Base-by-base conservation (phyloP, 73 alveolate species). In the Urostyla sp. region DNA sequence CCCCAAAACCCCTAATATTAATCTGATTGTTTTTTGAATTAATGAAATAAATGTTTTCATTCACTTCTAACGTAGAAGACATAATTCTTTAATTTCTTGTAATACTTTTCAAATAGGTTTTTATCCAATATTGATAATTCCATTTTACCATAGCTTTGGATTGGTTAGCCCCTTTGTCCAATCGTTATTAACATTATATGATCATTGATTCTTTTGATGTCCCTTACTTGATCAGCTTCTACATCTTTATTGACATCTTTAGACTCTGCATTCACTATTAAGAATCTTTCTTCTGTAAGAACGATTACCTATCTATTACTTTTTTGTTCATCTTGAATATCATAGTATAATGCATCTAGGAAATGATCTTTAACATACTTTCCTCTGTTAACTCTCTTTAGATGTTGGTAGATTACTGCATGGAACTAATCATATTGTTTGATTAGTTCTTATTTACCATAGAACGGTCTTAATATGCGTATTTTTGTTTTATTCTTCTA, bases 401-500 rank as follows among this genome's bases (percentile, higher is more conserved):
- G 16, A 50, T 54, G 73, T 35, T 23, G 31, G 40, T 31, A 49
- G 13, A 77, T 81, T 2, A 35, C 16, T 15, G 89, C 75, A 50
- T 77, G 80, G 10, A 66, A 38, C 21, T n/a, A 27, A 46, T 49
- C 63, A 31, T 77, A 77, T 16, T 36, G 44, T 34, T 77, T 77
- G 15, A 77, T 77, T 48, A 54, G 51, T 35, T 45, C 31, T 11
- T 69, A 30, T 31, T 69, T 69, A 0, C 83, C 83, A 28, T 55
- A 74, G 30, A 74, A 74, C 4, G 75, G 86, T n/a, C 86, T 53
- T 31, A 53, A 53, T 10, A 4, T 8, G 26, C 75, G 44, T 4
- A 74, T 51, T 34, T 53, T 74, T 7, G 59, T 67, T 38, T 84
- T 93, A 67, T 91, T 94, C 66, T 97, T n/a, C n/a, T n/a, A n/a